phyloP scores from a whole-genome alignment of 2,329 filamentous ascomycete genomes.

The Trichoderma simmonsii region DNA sequence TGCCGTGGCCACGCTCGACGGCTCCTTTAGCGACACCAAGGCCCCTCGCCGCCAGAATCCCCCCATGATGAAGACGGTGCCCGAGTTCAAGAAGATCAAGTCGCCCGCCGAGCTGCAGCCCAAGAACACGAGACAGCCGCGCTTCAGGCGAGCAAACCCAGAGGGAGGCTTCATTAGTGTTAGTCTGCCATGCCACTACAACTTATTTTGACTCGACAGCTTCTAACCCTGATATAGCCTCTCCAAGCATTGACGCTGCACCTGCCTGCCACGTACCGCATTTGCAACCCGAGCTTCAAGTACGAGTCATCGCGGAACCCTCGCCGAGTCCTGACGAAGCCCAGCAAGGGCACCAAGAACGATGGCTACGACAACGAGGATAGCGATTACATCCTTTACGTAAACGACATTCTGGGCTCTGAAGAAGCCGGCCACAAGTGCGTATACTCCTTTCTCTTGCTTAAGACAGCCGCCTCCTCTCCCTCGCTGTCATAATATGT shows the following conservation, averaged over 20 bases:
- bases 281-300: constrained; percentile 97
- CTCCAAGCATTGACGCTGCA: constrained; percentile 93
- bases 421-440: constrained; percentile 98
- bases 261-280: constrained; percentile 91
- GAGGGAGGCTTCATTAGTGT: constrained; percentile 98
- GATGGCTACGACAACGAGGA: constrained; percentile 99
- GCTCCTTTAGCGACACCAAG: constrained; percentile 58
- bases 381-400: constrained; percentile 98
- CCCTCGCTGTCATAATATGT: no score
- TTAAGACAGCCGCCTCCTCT: neutral
- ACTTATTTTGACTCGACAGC: neutral
- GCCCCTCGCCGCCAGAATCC: constrained; percentile 54
- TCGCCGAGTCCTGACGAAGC: constrained; percentile 91
- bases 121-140: constrained; percentile 80
- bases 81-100: constrained; percentile 80
- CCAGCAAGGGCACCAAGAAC: constrained; percentile 97
- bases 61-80: constrained; percentile 62
- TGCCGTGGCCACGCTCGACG: constrained; percentile 67
- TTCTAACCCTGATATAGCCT: constrained; percentile 54
- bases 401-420: constrained; percentile 96
- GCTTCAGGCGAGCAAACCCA: constrained; percentile 89
- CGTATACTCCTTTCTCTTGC: constrained; percentile 28
- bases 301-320: constrained; percentile 98
- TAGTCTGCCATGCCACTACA: constrained; percentile 36
- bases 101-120: constrained; percentile 72